phyloP scores from a whole-genome alignment of 2,329 filamentous ascomycete genomes.

The Pleoardoris graminearum region DNA sequence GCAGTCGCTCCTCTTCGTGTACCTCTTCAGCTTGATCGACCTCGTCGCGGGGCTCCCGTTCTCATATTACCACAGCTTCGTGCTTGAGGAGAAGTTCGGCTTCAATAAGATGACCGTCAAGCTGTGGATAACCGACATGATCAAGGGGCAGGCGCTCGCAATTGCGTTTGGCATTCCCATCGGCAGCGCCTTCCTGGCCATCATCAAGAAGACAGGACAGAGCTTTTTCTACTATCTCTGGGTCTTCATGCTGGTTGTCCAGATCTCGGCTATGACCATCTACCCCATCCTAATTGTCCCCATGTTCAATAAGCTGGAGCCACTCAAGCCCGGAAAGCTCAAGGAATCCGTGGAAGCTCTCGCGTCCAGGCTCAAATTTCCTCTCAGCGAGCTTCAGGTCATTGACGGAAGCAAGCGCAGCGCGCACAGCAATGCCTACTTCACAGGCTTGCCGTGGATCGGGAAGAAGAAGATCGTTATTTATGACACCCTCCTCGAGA shows the following conservation, averaged over 20 bases:
- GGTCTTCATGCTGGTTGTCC: constrained; percentile 85
- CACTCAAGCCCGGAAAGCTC: constrained; percentile 81
- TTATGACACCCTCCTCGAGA: constrained; percentile 96
- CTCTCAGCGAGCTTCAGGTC: constrained; percentile 88
- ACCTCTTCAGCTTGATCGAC: constrained; percentile 81
- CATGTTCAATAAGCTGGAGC: constrained; percentile 97
- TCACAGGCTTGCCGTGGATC: constrained; percentile 90
- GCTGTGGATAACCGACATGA: constrained; percentile 84
- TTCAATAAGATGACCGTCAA: constrained; percentile 98
- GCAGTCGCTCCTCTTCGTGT: constrained; percentile 89
- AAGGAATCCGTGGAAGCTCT: constrained; percentile 87
- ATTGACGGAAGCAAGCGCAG: constrained; percentile 91
- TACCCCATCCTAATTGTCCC: constrained; percentile 94
- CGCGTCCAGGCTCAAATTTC: constrained; percentile 83
- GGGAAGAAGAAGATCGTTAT: constrained; percentile 98
- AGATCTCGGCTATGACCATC: constrained; percentile 93
- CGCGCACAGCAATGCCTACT: constrained; percentile 90
- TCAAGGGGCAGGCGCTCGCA: constrained; percentile 86
- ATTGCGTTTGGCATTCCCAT: constrained; percentile 83
- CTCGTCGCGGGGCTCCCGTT: constrained; percentile 78
- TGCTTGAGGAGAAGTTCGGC: constrained; percentile 93
- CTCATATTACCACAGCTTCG: constrained; percentile 90
- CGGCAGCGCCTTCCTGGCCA: constrained; percentile 87
- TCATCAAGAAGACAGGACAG: constrained; percentile 90
- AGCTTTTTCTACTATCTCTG: constrained; percentile 98